Base-by-base conservation (phyloP, 2,329 filamentous ascomycete genomes). In the Sclerotinia trifoliorum region DNA sequence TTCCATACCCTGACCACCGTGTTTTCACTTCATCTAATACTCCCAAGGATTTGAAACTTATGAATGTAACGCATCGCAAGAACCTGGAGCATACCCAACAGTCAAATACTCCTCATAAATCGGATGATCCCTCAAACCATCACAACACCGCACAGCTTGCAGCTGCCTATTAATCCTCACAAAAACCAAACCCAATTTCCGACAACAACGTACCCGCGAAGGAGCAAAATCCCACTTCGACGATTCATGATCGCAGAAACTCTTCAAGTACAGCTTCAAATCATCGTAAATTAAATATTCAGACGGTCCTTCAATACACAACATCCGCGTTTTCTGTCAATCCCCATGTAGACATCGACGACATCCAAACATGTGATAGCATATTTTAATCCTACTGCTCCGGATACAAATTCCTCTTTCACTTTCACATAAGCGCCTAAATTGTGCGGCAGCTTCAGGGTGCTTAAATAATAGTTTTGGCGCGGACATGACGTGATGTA, bases 231-330 rank as follows among this genome's bases (percentile, higher is more conserved):
- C 46, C 60, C 46, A 62, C 0, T 19, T 21, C 1, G 46, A 51
- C 46, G 51, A 39, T n/a, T 62, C 46, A 15, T 51, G 32, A 39
- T 62, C 60, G 17, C 60, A 62, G 4, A 62, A 62, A 4, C 29
- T 51, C 17, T 62, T 29, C 7, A 62, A 62, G 10, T 39, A 62
- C 0, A 26, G 7, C n/a, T 62, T 62, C 4, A 62, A 17, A 6
- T 49, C 6, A 19, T 62, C 46, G 6, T 62, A 62, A 2, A 24
- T 5, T 5, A 51, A 5, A 11, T 26, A 19, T 0, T 49, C 21
- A 4, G 15, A 17, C 2, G 46, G 46, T 4, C 60, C 46, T 7
- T 51, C 60, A 2, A 62, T 49, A 3, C 29, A 24, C 2, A 62
- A 21, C 21, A 51, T 32, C 7, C 60, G 46, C 2, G 29, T 62